Evolutionary conservation across 805 yeast species (phyloP).

Genomic region (Candida ipomoeae): DNA sequence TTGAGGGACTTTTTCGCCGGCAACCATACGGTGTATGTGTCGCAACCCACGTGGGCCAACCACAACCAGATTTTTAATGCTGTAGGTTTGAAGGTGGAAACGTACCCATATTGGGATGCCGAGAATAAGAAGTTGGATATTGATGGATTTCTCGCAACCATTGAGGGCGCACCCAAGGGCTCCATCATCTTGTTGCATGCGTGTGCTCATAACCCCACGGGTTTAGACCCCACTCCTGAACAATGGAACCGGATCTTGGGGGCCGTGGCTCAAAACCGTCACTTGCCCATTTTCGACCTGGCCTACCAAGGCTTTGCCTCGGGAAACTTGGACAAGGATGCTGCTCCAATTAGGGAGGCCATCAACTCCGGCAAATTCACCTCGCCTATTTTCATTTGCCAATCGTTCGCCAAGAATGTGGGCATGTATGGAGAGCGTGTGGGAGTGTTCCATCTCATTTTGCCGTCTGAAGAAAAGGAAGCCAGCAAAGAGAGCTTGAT

Average conservation of each 20-base stretch:
- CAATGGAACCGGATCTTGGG: constrained; percentile 75
- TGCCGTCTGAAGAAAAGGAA: constrained; percentile 28
- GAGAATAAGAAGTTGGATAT: constrained; percentile 67
- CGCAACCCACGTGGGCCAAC: constrained; percentile 95
- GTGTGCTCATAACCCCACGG: constrained; percentile 98
- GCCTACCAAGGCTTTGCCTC: constrained; percentile 98
- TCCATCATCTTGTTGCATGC: constrained; percentile 84
- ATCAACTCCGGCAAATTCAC: constrained; percentile 32
- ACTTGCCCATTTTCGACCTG: constrained; percentile 83
- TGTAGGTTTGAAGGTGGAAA: constrained; percentile 60
- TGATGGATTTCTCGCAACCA: constrained; percentile 59
- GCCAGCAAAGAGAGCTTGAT: constrained; percentile 9
- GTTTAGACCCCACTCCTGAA: constrained; percentile 81
- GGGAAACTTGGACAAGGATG: constrained; percentile 79
- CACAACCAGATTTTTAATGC: constrained; percentile 78
- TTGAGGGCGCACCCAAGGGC: constrained; percentile 65
- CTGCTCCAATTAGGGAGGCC: constrained; percentile 74
- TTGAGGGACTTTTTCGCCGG: constrained; percentile 47
- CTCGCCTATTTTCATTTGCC: constrained; percentile 71
- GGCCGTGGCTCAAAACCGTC: constrained; percentile 55
- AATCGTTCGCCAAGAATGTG: constrained; percentile 93
- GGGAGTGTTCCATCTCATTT: constrained; percentile 82
- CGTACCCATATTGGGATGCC: constrained; percentile 85
- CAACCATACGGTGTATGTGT: constrained; percentile 17
- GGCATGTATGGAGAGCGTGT: constrained; percentile 98